Conservation (phyloP, 1,284 basidiomycete genomes). For the Leccinum pachyderme region DNA sequence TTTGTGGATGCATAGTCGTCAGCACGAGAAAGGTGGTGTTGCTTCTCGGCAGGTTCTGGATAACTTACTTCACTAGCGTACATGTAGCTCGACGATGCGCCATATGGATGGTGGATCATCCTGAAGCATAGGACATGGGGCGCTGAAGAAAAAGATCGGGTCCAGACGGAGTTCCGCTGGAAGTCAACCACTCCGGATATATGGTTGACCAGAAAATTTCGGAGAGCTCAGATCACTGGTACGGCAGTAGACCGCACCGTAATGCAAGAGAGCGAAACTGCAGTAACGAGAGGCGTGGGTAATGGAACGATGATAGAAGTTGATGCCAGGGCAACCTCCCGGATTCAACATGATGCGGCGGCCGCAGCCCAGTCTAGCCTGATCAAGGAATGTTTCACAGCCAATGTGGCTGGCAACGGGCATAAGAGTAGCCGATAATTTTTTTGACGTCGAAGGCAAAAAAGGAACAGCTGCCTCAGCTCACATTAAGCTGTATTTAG, state of each 20-base stretch:
- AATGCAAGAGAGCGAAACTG: background rate
- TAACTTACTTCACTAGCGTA: conserved; percentile 25
- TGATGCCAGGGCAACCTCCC: background rate
- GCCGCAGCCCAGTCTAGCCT: background rate
- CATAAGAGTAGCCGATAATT: background rate
- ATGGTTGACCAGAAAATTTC: background rate
- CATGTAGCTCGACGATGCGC: conserved; percentile 28
- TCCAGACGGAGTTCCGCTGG: background rate
- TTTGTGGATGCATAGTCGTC: background rate
- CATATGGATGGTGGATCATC: conserved; percentile 34
- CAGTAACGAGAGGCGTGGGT: conserved; percentile 1
- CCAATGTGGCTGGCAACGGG: background rate
- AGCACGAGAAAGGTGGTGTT: background rate
- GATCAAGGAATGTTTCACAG: background rate
- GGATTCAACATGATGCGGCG: background rate
- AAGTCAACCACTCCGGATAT: conserved; percentile 1
- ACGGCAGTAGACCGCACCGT: background rate
- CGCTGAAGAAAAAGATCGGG: conserved; percentile 1
- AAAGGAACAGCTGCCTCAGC: background rate
- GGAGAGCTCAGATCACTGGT: conserved; percentile 1
- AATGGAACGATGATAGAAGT: background rate
- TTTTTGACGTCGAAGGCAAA: background rate
- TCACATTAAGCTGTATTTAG: no score
- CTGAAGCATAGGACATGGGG: conserved; percentile 21
- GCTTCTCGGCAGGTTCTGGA: background rate